These are phyloP conservation scores for Metschnikowia amazonensis DNA, from an alignment of 805 yeast species.

Conservation along the genomic window DNA sequence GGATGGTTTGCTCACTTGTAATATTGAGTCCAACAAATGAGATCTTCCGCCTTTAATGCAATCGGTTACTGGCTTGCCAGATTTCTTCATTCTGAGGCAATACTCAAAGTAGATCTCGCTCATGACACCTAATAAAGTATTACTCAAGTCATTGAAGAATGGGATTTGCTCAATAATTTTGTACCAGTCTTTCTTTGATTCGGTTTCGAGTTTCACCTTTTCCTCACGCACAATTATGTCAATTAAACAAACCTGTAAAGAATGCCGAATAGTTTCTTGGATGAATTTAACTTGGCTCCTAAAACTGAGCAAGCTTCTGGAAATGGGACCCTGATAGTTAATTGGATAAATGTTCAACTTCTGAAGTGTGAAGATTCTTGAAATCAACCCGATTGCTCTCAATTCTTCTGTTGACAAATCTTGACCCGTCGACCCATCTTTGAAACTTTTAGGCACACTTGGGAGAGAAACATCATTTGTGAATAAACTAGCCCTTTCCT, in stretches of 20 bases:
- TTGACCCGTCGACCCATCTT: constrained; percentile 16
- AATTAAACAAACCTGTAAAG: constrained; percentile 50
- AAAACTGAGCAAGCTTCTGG: constrained; percentile 60
- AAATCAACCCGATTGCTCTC: constrained; percentile 29
- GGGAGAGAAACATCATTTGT: constrained; percentile 33
- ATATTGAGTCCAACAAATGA: constrained; percentile 34
- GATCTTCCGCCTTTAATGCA: constrained; percentile 26
- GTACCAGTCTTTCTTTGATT: constrained; percentile 53
- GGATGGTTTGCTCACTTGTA: constrained; percentile 35
- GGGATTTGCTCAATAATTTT: constrained; percentile 55
- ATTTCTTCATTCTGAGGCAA: constrained; percentile 27
- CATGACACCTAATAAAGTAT: constrained; percentile 60
- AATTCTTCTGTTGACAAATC: constrained; percentile 42
- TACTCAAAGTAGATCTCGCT: constrained; percentile 51
- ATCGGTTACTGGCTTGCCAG: constrained; percentile 24
- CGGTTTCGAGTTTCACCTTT: constrained; percentile 45
- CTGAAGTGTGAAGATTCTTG: constrained; percentile 36
- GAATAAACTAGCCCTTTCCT: constrained; percentile 37
- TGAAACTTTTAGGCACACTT: constrained; percentile 32
- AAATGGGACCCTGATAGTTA: constrained; percentile 63
- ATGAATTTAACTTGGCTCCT: constrained; percentile 60
- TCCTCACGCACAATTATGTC: constrained; percentile 46
- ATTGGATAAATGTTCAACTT: constrained; percentile 38
- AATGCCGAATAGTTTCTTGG: constrained; percentile 46
- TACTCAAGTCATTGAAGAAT: constrained; percentile 53